These are phyloP conservation scores for Metarhizium humberi DNA, from an alignment of 2,329 filamentous ascomycete species.

Conservation along the genomic window DNA sequence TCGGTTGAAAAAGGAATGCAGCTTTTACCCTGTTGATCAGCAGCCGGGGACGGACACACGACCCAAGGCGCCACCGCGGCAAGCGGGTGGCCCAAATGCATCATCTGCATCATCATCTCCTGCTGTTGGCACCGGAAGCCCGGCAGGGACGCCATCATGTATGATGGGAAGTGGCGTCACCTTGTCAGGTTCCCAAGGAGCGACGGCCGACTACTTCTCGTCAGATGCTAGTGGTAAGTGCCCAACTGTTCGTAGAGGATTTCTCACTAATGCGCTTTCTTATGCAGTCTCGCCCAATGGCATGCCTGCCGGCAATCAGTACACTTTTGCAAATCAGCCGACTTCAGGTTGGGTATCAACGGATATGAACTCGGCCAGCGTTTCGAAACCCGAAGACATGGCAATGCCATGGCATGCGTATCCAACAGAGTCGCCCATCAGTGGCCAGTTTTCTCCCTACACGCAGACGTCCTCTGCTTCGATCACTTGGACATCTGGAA, in stretches of 20 bases:
- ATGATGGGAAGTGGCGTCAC: not conserved
- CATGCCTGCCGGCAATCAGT: constrained; percentile 21
- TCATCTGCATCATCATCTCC: constrained; percentile 41
- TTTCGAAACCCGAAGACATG: constrained; percentile 33
- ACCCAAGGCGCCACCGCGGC: constrained; percentile 30
- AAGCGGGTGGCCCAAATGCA: constrained; percentile 28
- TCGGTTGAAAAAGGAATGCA: constrained; percentile 87
- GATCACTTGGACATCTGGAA: constrained; percentile 30
- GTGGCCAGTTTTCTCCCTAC: constrained; percentile 41
- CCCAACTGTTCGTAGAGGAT: not conserved
- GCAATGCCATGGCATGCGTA: constrained; percentile 40
- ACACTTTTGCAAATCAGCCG: constrained; percentile 29
- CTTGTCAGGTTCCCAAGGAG: constrained; percentile 21
- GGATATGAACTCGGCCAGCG: constrained; percentile 28
- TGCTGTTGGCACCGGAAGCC: constrained; percentile 31
- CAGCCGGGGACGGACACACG: constrained; percentile 42
- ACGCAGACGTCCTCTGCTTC: constrained; percentile 30
- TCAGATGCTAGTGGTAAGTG: constrained; percentile 35
- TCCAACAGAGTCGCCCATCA: constrained; percentile 39
- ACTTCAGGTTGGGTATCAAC: constrained; percentile 35
- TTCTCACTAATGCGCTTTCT: not conserved
- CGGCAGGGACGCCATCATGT: constrained; percentile 26
- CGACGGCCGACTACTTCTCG: constrained; percentile 26
- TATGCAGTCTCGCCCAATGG: constrained; percentile 24
- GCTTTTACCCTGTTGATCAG: constrained; percentile 83